Conservation (phyloP, 192 early-diverging fungal genomes). For the Coemansia sp. region DNA sequence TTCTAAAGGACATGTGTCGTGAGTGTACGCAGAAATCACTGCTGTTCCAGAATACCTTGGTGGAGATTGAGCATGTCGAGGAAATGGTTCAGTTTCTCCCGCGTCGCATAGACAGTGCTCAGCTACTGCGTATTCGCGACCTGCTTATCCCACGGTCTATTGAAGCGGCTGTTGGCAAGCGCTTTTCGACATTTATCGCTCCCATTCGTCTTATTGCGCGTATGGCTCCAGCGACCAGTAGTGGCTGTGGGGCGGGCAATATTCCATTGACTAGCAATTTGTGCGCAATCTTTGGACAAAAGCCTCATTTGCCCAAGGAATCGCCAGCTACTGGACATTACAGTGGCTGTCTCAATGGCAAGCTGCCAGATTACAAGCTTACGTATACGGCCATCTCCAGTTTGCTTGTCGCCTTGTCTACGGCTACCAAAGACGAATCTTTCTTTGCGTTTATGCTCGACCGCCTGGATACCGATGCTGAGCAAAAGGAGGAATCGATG, state of each 20-base stretch:
- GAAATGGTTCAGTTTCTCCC: conserved; percentile 44
- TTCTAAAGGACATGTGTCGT: conserved; percentile 14
- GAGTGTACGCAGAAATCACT: conserved; percentile 17
- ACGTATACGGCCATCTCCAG: conserved; percentile 40
- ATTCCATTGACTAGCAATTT: conserved; percentile 47
- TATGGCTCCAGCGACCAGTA: not conserved
- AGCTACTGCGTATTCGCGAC: conserved; percentile 28
- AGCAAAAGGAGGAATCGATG: not conserved
- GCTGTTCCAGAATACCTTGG: conserved; percentile 21
- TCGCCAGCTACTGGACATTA: not conserved
- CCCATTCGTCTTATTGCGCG: conserved; percentile 16
- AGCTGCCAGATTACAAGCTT: conserved; percentile 29
- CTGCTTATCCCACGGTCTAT: conserved; percentile 31
- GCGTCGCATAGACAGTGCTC: conserved; percentile 16
- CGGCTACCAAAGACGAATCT: conserved; percentile 37
- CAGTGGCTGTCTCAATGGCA: not conserved
- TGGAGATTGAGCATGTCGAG: conserved; percentile 35
- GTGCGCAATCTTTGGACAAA: conserved; percentile 35
- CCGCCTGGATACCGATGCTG: not conserved
- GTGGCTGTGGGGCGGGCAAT: not conserved
- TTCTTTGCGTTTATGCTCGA: conserved; percentile 34
- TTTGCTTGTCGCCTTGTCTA: conserved; percentile 20
- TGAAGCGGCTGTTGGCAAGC: conserved; percentile 28
- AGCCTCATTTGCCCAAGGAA: not conserved
- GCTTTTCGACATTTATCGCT: conserved; percentile 26